Conservation (phyloP, 257 asterid species). For the Vinca minor region DNA sequence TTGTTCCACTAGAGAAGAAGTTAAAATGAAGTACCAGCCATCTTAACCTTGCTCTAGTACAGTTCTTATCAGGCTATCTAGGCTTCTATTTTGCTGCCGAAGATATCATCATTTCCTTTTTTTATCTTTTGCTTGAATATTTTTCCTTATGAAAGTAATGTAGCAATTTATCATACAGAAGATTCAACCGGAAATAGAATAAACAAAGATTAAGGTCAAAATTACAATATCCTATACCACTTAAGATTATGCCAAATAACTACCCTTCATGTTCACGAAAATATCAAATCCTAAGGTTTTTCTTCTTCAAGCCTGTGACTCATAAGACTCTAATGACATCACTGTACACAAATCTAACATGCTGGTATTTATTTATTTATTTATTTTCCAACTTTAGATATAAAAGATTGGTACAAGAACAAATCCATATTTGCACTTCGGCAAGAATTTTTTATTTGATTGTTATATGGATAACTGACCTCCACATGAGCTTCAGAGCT, state of each 20-base stretch:
- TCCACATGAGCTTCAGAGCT: slow-evolving; percentile 99
- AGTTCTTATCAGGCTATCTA: background rate
- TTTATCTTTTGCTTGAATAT: too few relatives aligned
- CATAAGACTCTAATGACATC: background rate
- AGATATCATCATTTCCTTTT: background rate
- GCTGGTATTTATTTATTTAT: background rate
- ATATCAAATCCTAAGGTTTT: background rate
- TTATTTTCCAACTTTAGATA: background rate
- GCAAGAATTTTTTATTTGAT: background rate
- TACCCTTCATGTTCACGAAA: background rate
- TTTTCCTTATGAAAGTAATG: background rate
- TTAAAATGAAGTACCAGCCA: background rate
- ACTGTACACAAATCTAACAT: background rate
- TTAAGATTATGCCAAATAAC: background rate
- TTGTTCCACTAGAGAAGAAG: background rate
- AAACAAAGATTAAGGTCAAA: background rate
- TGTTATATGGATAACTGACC: slow-evolving; percentile 40
- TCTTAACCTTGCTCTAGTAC: background rate
- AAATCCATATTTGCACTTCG: background rate
- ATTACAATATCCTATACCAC: background rate
- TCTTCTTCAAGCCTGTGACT: background rate
- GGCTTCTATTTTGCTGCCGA: background rate
- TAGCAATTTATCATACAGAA: background rate
- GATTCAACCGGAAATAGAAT: background rate
- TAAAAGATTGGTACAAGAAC: background rate